Evolutionary conservation across 768 basidiomycete species (phyloP).

Genomic region (Sporobolomyces pararoseus): DNA sequence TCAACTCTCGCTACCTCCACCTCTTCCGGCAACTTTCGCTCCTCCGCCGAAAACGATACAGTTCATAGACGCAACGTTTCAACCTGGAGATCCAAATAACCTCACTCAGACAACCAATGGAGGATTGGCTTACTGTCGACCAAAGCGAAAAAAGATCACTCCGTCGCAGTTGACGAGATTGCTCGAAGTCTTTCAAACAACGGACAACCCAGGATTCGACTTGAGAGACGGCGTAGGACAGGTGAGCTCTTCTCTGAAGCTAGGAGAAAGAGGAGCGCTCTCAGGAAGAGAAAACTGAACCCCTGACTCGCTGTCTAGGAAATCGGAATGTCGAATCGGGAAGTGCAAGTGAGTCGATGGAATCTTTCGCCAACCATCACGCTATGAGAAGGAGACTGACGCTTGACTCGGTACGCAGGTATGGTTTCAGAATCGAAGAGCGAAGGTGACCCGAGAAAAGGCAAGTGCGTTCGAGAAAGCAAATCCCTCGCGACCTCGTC

Average conservation of each 20-base stretch:
- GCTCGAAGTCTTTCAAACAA: conserved; percentile 48
- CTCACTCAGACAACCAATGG: neutral
- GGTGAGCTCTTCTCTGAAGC: conserved; percentile 1
- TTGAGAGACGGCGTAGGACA: conserved; percentile 14
- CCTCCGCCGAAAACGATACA: neutral
- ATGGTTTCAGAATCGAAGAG: conserved; percentile 46
- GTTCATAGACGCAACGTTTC: conserved; percentile 26
- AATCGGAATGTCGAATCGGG: conserved; percentile 52
- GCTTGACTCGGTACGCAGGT: neutral
- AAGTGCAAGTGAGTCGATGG: conserved; percentile 47
- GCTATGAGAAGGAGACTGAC: neutral
- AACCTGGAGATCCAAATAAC: neutral
- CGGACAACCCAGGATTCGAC: conserved; percentile 29
- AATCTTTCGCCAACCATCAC: neutral
- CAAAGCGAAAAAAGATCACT: conserved; percentile 49
- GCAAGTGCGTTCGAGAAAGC: conserved; percentile 5
- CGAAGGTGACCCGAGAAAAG: conserved; percentile 29
- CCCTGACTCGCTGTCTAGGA: conserved; percentile 10
- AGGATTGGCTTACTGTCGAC: neutral
- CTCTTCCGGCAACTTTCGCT: neutral
- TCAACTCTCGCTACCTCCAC: neutral
- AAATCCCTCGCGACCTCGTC: neutral
- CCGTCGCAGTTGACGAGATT: conserved; percentile 49
- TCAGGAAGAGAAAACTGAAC: too few relatives aligned
- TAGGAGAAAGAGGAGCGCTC: too few relatives aligned